Conservation (phyloP, 805 yeast species). For the Yamadazyma olivae region DNA sequence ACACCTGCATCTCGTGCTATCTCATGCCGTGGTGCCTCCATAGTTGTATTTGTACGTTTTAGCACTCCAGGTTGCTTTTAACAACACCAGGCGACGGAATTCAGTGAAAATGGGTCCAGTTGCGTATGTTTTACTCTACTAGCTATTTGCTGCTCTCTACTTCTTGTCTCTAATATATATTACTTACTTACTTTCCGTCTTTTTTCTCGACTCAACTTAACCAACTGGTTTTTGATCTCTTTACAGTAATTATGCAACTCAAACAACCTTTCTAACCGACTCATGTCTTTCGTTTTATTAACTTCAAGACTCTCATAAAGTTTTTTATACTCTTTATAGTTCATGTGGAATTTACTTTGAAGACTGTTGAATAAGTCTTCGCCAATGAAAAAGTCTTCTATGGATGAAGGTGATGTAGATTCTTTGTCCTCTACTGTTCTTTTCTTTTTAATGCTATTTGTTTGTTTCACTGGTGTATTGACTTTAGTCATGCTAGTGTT, state of each 20-base stretch:
- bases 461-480: slow-evolving; percentile 5
- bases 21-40: too few species aligned
- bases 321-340: slow-evolving; percentile 47
- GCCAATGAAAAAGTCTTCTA: slow-evolving; percentile 14
- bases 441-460: slow-evolving; percentile 7
- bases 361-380: slow-evolving; percentile 27
- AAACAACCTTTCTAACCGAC: slow-evolving; percentile 36
- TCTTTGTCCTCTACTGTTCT: slow-evolving; percentile 6
- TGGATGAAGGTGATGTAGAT: slow-evolving; percentile 37
- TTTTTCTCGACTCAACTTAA: background rate
- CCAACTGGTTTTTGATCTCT: slow-evolving; percentile 51
- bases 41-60: too few species aligned
- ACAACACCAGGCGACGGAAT: too few species aligned
- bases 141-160: too few species aligned
- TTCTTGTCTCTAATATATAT: too few species aligned
- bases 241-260: slow-evolving; percentile 50
- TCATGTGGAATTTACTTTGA: slow-evolving; percentile 45
- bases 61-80: too few species aligned
- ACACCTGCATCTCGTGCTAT: too few species aligned
- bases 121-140: too few species aligned
- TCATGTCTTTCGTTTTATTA: background rate
- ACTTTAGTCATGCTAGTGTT: too few species aligned
- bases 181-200: background rate
- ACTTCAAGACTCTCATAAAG: slow-evolving; percentile 34
- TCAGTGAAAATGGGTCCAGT: too few species aligned